These are phyloP conservation scores for Phytopythium sindhum DNA, from an alignment of 352 stramenopile genomes.

Conservation along the genomic window DNA sequence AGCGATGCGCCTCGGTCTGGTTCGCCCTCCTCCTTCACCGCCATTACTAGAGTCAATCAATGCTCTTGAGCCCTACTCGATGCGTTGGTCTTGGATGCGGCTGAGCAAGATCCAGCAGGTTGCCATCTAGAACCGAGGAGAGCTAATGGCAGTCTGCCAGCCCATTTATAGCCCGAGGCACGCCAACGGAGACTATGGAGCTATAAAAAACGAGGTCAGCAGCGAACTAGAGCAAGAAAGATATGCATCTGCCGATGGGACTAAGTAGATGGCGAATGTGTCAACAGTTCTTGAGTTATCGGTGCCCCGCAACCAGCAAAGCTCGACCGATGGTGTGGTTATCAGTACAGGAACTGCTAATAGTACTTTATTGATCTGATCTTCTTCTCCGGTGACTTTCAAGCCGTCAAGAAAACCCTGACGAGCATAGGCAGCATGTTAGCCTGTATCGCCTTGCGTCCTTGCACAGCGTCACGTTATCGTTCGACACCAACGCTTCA, in stretches of 20 bases:
- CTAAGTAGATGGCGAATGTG: background rate
- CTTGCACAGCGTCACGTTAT: background rate
- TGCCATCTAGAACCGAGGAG: too few species aligned
- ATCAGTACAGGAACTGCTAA: background rate
- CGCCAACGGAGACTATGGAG: too few species aligned
- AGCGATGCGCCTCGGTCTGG: slow-evolving; percentile 24
- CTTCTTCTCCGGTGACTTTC: background rate
- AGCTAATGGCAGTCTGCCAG: background rate
- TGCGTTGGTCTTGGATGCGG: background rate
- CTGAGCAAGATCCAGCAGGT: background rate
- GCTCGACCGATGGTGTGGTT: background rate
- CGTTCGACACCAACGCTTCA: background rate
- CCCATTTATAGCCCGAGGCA: background rate
- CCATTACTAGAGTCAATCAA: background rate
- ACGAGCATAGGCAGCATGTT: too few species aligned
- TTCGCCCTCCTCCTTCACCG: slow-evolving; percentile 12
- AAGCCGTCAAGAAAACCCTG: background rate
- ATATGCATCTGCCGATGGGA: too few species aligned
- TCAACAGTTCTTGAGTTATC: too few species aligned
- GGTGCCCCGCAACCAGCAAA: too few species aligned
- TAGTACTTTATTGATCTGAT: background rate
- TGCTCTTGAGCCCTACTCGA: background rate
- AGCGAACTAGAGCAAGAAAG: background rate
- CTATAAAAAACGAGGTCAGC: background rate
- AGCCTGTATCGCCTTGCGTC: background rate